Evolutionary conservation across 2,329 filamentous ascomycete genomes (phyloP), one percentile per base, ranked within the genome.

Genomic region (Keithomyces neogunnii): DNA sequence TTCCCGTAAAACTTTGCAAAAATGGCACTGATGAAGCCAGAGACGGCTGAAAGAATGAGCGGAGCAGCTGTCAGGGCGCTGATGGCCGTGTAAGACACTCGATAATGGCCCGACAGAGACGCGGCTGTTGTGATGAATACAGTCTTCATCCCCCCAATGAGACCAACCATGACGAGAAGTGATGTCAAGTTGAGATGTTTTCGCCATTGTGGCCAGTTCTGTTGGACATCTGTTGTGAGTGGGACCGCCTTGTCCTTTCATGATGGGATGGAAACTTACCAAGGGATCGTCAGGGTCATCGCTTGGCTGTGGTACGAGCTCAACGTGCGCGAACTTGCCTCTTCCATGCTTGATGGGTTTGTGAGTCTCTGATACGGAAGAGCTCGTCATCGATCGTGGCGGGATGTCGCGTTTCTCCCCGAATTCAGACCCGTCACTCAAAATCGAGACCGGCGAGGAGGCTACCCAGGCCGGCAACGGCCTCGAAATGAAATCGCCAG

Each of bases 141-240:
- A 3, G 77, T 79, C 64, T 82, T 82, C 65, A 76, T 72, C n/a
- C 72, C 73, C 2, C 72, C 70, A 3, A 73, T 66, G 2, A 80
- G 60, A 1, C 72, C 71, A 6, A 72, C 69, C 50, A 73, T 69
- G 48, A 75, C 59, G 13, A 81, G 62, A 0, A 83, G 60, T 1
- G 75, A 67, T 3, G 64, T 59, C 29, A 77, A 70, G 53, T 76
- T 74, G 8, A 63, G 47, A 45, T 80, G 73, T 51, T 80, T 81
- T 54, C 73, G 76, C 73, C 75, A 77, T 30, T 62, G 54, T 3
- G 75, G 70, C 80, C 78, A 82, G 57, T 82, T 83, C 74, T 80
- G 54, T 4, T 35, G 29, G 26, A 13, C 5, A 13, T 19, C 8
- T 26, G 26, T 40, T 26, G n/a, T 6, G 3, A 2, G 1, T 13